Conservation (phyloP, 1,284 basidiomycete species). For the Ustilago trichophora region DNA sequence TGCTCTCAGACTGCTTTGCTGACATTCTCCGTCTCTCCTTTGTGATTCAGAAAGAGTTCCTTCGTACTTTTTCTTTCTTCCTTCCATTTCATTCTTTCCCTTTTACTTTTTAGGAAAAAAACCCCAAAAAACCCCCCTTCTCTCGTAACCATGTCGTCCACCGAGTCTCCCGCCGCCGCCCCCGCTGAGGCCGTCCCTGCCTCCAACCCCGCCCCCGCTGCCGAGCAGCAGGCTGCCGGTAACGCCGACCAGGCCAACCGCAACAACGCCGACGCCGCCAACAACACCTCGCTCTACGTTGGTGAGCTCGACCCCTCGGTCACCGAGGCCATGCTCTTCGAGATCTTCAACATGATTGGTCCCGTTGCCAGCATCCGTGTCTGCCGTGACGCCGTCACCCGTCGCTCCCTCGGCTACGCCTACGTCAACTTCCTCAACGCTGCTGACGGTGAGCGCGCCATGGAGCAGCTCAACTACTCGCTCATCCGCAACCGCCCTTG, state of each 20-base stretch:
- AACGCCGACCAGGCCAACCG: conserved; percentile 26
- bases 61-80: no score
- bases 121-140: conserved; percentile 4
- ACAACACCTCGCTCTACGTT: conserved; percentile 88
- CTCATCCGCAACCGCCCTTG: conserved; percentile 98
- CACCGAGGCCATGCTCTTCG: conserved; percentile 99
- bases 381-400: conserved; percentile 98
- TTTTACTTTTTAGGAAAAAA: conserved; percentile 14
- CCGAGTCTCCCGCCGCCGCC: conserved; percentile 48
- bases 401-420: conserved; percentile 98
- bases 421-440: conserved; percentile 99
- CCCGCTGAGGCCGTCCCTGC: conserved; percentile 49
- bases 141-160: conserved; percentile 52
- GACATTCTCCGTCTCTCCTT: no score
- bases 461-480: conserved; percentile 99
- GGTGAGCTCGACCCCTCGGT: conserved; percentile 98
- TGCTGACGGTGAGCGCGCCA: conserved; percentile 95
- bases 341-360: conserved; percentile 99
- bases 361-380: conserved; percentile 99
- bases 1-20: no score
- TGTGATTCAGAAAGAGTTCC: conserved; percentile 35
- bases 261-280: conserved; percentile 47
- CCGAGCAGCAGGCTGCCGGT: conserved; percentile 62
- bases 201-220: conserved; percentile 30
- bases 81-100: conserved; percentile 3